Evolutionary conservation across 331 rosid genomes (phyloP).

Genomic region (Erythrophleum ivorense): DNA sequence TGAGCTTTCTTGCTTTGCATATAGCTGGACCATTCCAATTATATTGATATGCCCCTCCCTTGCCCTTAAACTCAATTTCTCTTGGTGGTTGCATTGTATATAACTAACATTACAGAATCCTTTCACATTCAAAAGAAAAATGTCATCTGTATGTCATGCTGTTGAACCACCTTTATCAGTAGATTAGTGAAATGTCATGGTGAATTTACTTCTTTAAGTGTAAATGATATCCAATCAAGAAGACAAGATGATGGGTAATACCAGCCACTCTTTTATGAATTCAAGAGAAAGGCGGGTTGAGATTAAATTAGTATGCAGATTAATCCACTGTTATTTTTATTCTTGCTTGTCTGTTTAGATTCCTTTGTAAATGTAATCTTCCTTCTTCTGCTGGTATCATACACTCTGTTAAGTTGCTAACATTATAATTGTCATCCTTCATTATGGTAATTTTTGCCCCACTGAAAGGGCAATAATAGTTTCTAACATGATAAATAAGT

Average conservation of each 20-base stretch:
- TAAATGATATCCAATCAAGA: neutral
- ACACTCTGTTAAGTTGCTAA: neutral
- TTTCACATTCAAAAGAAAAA: neutral
- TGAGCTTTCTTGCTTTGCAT: neutral
- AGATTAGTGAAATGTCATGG: no score
- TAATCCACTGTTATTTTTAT: neutral
- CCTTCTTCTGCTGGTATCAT: constrained; percentile 14
- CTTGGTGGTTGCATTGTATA: neutral
- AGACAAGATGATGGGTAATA: constrained; percentile 15
- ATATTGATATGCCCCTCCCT: neutral
- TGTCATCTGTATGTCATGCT: neutral
- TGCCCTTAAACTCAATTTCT: neutral
- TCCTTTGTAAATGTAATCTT: neutral
- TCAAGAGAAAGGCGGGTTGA: neutral
- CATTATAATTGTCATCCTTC: constrained; percentile 12
- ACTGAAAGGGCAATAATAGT: neutral
- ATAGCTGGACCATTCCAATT: neutral
- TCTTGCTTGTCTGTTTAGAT: neutral
- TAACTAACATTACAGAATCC: neutral
- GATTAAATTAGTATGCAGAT: neutral
- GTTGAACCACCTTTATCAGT: neutral
- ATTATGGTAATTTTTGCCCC: constrained; percentile 5
- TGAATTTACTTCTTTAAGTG: neutral
- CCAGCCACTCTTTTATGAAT: constrained; percentile 2
- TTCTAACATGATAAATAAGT: neutral